These are phyloP conservation scores for Chiua sp. DNA, from an alignment of 1,284 basidiomycete genomes.

Conservation along the genomic window DNA sequence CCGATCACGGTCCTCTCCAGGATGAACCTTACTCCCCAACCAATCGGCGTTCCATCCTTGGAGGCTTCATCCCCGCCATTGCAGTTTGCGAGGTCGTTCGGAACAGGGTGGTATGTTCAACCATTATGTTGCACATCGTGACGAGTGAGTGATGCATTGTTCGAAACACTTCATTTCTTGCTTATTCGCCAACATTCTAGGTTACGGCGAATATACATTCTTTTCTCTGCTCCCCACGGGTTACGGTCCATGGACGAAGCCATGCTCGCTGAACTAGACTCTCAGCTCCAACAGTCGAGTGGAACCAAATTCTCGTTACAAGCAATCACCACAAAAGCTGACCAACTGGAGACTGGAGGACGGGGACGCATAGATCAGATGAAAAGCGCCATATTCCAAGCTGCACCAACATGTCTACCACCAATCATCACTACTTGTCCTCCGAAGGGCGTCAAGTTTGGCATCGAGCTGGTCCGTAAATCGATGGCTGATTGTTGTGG, in stretches of 20 bases:
- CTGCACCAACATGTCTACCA: slow-evolving; percentile 65
- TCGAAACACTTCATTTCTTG: not conserved
- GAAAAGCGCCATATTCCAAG: slow-evolving; percentile 41
- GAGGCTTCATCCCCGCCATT: too few species aligned
- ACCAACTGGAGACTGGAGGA: slow-evolving; percentile 47
- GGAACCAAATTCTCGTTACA: slow-evolving; percentile 63
- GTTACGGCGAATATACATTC: slow-evolving; percentile 68
- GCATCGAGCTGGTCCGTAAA: slow-evolving; percentile 58
- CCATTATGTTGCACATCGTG: slow-evolving; percentile 61
- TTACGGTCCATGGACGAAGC: slow-evolving; percentile 58
- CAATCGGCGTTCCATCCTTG: too few species aligned
- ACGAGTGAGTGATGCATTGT: slow-evolving; percentile 51
- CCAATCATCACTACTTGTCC: slow-evolving; percentile 59
- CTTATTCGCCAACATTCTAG: slow-evolving; percentile 40
- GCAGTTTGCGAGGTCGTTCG: slow-evolving; percentile 66
- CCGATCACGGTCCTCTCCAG: too few species aligned
- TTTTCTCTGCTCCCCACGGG: slow-evolving; percentile 71
- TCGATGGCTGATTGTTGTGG: slow-evolving; percentile 63
- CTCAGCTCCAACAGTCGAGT: slow-evolving; percentile 39
- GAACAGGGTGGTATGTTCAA: slow-evolving; percentile 77
- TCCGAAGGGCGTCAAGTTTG: slow-evolving; percentile 52
- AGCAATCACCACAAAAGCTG: slow-evolving; percentile 73
- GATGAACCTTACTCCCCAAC: too few species aligned
- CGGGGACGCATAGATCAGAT: slow-evolving; percentile 32
- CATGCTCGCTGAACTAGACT: slow-evolving; percentile 63